Base-by-base conservation (phyloP, 495 filamentous ascomycete species). In the Amorphotheca resinae region DNA sequence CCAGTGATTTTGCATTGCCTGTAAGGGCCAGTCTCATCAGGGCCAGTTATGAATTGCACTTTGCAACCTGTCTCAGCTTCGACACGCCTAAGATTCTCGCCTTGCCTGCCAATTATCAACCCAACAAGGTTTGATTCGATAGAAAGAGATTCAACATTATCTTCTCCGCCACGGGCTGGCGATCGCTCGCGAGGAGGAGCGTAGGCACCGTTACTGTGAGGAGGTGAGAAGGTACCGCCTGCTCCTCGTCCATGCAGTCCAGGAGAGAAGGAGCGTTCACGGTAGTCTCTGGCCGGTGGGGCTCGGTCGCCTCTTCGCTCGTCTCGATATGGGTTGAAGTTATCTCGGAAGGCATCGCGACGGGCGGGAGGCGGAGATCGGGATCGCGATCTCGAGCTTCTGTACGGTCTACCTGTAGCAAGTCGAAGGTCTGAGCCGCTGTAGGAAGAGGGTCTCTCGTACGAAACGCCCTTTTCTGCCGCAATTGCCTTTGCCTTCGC, bases 1-100 rank as follows among this genome's bases (percentile, higher is more conserved):
- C 84, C 84, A 15, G 79, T 77, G 48, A 91, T 86, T 52, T 80
- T 81, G 67, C 84, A 89, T 39, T 79, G 72, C 16, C 84, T 73
- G 50, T 72, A 72, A n/a, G 73, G 68, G 20, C 78, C 82, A 33
- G 66, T 67, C 46, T 82, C 79, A 40, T 65, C 64, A 16, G 73
- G 68, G 9, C 80, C 72, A n/a, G 80, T 81, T 33, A 87, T 66
- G 58, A 91, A 91, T 59, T 91, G 84, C 8, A 91, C 83, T 39
- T 82, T 64, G 50, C 83, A 80, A 3, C 74, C 71, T 11, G 78
- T 84, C 43, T 87, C 80, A 14, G 70, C 57, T 56, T 91, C 84
- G 43, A 91, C 79, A 26, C 80, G 77, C 45, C 82, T 68, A 21
- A 91, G 64, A 42, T 86, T 91, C 58, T 91, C 84, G 37, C 84